Base-by-base conservation (phyloP, 2,329 filamentous ascomycete species). In the Emmonsia crescens region DNA sequence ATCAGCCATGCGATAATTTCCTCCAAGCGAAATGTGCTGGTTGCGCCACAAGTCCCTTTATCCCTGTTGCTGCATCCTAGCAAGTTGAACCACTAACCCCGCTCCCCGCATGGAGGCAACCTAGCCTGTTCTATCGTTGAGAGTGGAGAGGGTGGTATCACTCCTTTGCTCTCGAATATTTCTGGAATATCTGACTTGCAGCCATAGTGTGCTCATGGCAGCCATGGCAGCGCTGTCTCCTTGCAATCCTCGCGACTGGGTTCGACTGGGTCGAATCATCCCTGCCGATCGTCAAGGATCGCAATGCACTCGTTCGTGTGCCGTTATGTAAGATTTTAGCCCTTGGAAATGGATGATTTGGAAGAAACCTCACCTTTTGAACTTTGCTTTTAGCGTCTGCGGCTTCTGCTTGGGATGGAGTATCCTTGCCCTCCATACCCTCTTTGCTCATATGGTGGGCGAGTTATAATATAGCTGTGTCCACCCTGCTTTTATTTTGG, bases 161-260 rank as follows among this genome's bases (percentile, higher is more conserved):
- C 27, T 38, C 24, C n/a, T 21, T n/a, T n/a, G 44, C 57, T 46
- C 36, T 59, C 42, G 44, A 59, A 59, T 38, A 46, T 29, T 59
- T 59, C 57, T 59, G 57, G 57, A 59, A 59, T 27, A 31, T 49
- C n/a, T 27, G 55, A 24, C 42, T 14, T 12, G 5, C 19, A 36
- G 5, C 8, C 31, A 19, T 16, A 29, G 2, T 29, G 24, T 6
- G 42, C 24, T 27, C 54, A 42, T 57, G n/a, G 24, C 21, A 16
- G n/a, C 48, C 24, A 3, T 49, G 46, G 46, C 10, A 9, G 2
- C 16, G 24, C 52, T 56, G 52, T 40, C n/a, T 12, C 16, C 10
- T 51, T 31, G 21, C 12, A 29, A 42, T 42, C 54, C 21, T 29
- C 36, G 54, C 54, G 36, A 24, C 14, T 38, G 54, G n/a, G 46